A percentile compares a stretch with the other conserved stretches of the same genome.
Evolutionary conservation across 2,329 filamentous ascomycete genomes (phyloP).

Genomic region (Alternaria dauci): DNA sequence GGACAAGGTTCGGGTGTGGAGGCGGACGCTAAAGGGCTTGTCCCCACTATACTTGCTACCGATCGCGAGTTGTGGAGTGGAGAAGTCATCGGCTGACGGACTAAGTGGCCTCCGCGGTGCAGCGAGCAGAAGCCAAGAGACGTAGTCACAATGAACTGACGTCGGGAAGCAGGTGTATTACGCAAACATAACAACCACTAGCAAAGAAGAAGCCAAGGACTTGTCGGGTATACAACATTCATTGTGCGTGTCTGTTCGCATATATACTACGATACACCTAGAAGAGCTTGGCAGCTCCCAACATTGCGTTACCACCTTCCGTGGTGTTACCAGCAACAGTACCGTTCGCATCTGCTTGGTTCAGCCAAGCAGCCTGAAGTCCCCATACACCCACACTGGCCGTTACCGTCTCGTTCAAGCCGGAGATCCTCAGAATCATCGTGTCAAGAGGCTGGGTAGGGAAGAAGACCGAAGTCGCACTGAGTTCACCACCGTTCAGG

Average conservation of each 20-base stretch:
- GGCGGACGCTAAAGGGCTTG: neutral
- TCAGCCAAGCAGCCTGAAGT: constrained; percentile 51
- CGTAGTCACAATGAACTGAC: neutral
- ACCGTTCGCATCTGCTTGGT: constrained; percentile 35
- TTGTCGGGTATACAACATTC: neutral
- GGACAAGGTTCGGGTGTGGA: constrained; percentile 1
- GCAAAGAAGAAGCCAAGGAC: neutral
- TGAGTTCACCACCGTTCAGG: constrained; percentile 60
- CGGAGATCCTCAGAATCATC: constrained; percentile 43
- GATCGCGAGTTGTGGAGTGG: constrained; percentile 1
- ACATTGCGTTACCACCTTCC: constrained; percentile 1
- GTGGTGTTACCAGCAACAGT: constrained; percentile 51
- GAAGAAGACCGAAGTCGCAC: constrained; percentile 62
- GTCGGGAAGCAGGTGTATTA: neutral
- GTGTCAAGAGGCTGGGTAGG: constrained; percentile 55
- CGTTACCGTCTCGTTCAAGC: constrained; percentile 46
- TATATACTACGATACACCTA: neutral
- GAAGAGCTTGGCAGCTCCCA: constrained; percentile 7
- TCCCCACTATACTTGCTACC: neutral
- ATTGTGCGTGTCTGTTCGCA: neutral
- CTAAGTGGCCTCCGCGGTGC: neutral
- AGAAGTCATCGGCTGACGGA: neutral
- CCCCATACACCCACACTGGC: constrained; percentile 53
- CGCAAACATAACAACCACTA: neutral
- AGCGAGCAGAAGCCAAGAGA: neutral